Conservation (phyloP, 495 filamentous ascomycete genomes). For the Podospora tetraspora region DNA sequence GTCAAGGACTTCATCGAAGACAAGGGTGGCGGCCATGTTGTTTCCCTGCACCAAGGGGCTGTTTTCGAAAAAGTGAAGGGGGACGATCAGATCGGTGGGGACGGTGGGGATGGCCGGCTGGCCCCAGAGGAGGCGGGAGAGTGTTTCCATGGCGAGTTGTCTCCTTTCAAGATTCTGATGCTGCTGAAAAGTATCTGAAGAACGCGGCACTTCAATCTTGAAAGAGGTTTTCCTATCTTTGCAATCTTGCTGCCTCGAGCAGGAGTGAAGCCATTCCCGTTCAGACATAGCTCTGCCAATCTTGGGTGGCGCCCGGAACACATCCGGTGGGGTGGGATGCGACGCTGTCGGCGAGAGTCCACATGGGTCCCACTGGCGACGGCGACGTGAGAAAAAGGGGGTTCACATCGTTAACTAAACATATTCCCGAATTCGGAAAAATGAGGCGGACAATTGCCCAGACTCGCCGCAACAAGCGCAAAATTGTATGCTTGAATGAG, state of each 20-base stretch:
- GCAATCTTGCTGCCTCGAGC: not conserved
- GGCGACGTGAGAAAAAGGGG: not conserved
- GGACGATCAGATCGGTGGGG: slow-evolving; percentile 35
- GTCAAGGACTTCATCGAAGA: slow-evolving; percentile 48
- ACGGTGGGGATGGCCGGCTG: slow-evolving; percentile 1
- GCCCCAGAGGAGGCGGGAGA: not conserved
- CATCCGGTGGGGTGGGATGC: not conserved
- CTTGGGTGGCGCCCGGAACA: not conserved
- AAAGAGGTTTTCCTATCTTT: not conserved
- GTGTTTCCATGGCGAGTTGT: not conserved
- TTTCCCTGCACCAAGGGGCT: slow-evolving; percentile 31
- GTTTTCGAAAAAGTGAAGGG: slow-evolving; percentile 37
- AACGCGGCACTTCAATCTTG: not conserved
- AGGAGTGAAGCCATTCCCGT: not conserved
- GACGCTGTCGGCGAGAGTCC: not conserved
- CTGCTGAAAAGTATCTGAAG: not conserved
- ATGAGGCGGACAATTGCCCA: not conserved
- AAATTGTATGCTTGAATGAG: not conserved
- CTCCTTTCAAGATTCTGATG: not conserved
- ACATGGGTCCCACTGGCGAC: not conserved
- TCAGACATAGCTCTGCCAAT: not conserved
- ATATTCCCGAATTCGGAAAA: not conserved
- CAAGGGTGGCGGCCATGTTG: slow-evolving; percentile 36
- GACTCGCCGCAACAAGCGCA: not conserved
- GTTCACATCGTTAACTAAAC: not conserved